Evolutionary conservation across 2,329 filamentous ascomycete species (phyloP), one percentile per base, ranked within the genome.

Genomic region (Uncinocarpus reesii): DNA sequence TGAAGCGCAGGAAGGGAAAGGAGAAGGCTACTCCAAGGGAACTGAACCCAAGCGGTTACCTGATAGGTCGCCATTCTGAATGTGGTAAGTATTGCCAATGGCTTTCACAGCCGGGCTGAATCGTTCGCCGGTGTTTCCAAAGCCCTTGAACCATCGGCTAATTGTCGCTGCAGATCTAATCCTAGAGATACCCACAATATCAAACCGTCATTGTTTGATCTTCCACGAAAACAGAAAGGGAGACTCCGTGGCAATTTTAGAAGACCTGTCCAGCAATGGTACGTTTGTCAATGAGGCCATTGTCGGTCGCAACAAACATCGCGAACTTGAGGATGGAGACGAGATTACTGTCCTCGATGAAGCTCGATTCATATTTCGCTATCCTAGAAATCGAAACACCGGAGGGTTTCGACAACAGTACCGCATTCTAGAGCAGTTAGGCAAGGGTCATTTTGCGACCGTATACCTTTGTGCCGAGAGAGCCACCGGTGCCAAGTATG

Each of bases 251-350:
- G 90, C 87, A 7, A 77, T 96, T 10, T 67, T 98, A 4, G 89
- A 98, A 64, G 92, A 98, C 64, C 70, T 96, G 16, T 98, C 92
- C 5, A 92, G 82, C 62, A 98, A 98, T 62, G 92, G 92, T 43
- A 98, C 93, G 0, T 98, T 89, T 62, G 83, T 98, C 58, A 96
- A 96, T 60, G 88, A 95, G 58, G 83, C 82, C 13, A 76, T 94
- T 24, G 79, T 98, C 20, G 92, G 92, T 20, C 83, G 90, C 44
- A 98, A 98, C 65, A 87, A 95, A 65, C 78, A 87, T 47, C 80
- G 90, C 50, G 87, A 95, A 63, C 74, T 98, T 23, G 76, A 88
- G 57, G 87, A 96, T 58, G 81, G 85, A 31, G 92, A 98, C 57
- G 89, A 96, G 65, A 84, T 98, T 43, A 84, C 85, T 5, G 81